Evolutionary conservation across 805 yeast genomes (phyloP).

Genomic region (Suhomyces xylopsoci): DNA sequence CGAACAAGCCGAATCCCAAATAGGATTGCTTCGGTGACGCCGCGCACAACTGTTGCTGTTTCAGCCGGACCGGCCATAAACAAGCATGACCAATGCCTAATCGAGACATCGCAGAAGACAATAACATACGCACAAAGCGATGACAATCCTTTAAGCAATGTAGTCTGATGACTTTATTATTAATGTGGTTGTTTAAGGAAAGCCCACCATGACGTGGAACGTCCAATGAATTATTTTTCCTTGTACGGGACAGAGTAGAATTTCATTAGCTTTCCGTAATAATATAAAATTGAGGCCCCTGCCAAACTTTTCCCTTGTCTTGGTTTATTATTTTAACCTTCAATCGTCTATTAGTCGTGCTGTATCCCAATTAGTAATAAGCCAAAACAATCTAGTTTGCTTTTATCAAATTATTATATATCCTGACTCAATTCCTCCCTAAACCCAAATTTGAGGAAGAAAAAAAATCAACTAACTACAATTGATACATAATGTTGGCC

Average conservation of each 20-base stretch:
- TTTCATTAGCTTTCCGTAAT: constrained; percentile 2
- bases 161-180: constrained; percentile 2
- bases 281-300: constrained; percentile 2
- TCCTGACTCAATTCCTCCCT: background rate
- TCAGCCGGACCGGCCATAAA: constrained; percentile 8
- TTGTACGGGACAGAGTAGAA: background rate
- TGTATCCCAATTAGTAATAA: background rate
- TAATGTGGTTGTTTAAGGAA: constrained; percentile 1
- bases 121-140: constrained; percentile 2
- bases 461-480: background rate
- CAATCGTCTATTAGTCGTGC: background rate
- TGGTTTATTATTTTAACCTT: background rate
- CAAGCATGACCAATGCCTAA: constrained; percentile 19
- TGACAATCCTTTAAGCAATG: constrained; percentile 2
- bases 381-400: background rate
- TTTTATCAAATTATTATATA: constrained; percentile 3
- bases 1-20: constrained; percentile 17
- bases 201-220: background rate
- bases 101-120: constrained; percentile 5
- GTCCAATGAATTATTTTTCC: background rate
- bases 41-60: constrained; percentile 5
- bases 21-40: constrained; percentile 1
- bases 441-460: background rate
- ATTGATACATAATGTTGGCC: constrained; percentile 48
- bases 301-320: background rate